phyloP scores from a whole-genome alignment of 1,139 yeast genomes.

The Saccharomyces hybrid region DNA sequence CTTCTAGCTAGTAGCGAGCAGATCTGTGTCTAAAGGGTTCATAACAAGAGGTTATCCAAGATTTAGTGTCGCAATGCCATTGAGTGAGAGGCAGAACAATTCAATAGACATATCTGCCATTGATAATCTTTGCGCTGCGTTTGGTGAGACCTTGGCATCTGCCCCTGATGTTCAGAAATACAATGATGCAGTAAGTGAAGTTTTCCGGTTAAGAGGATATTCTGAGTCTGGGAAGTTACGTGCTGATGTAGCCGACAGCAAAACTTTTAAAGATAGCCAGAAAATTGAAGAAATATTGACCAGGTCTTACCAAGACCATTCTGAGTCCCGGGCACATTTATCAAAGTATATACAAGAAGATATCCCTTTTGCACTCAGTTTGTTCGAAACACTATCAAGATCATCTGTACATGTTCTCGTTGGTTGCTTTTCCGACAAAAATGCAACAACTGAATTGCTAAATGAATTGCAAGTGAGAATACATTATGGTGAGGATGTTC shows the following conservation, averaged over 20 bases:
- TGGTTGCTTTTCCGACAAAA: constrained; percentile 16
- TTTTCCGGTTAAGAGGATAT: neutral
- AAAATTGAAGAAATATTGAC: constrained; percentile 19
- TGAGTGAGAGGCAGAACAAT: neutral
- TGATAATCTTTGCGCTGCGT: constrained; percentile 1
- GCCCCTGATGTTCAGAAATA: constrained; percentile 4
- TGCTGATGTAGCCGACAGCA: constrained; percentile 2
- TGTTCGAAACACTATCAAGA: constrained; percentile 17
- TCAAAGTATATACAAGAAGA: constrained; percentile 11
- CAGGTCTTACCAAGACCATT: constrained; percentile 26
- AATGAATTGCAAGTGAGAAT: constrained; percentile 17
- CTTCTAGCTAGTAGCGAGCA: too few species aligned
- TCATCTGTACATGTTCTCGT: constrained; percentile 19
- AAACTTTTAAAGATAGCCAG: neutral
- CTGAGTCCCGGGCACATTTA: constrained; percentile 17
- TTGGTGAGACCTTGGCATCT: constrained; percentile 2
- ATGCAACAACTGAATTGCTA: constrained; percentile 16
- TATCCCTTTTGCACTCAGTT: constrained; percentile 13
- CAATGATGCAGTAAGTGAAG: constrained; percentile 5
- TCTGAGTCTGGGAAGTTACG: neutral
- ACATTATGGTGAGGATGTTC: constrained; percentile 16
- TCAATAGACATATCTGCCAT: neutral
- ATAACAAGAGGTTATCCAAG: neutral
- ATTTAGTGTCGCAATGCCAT: neutral
- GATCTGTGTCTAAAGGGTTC: too few species aligned